Evolutionary conservation across 169 alveolate species (phyloP), one percentile per base, ranked within the genome.

Genomic region (Cryptosporidium baileyi): DNA sequence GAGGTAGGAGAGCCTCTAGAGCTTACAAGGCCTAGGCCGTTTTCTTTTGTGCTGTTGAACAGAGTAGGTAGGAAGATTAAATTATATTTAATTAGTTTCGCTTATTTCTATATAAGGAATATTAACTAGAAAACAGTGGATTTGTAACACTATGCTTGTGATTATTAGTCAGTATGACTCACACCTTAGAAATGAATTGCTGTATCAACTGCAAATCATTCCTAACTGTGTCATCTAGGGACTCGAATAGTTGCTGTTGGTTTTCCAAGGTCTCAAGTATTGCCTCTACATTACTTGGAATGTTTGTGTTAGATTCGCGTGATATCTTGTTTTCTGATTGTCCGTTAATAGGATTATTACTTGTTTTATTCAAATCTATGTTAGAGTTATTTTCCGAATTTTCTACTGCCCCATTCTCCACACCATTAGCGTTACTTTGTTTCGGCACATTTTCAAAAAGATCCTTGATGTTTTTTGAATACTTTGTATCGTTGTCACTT

Each of bases 1-100:
- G 97, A 91, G 97, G 97, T 67, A 92, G 97, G 85, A 92, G 97
- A 88, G 92, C 92, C 61, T 93, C 96, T 52, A 81, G 97, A 81
- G 97, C 95, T 22, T 94, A 91, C 93, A 94, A 94, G 95, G 96
- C 89, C 51, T 93, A 79, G 74, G 54, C 92, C 3, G 0, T 47
- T 47, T 2, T 9, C 19, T n/a, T 19, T 47, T 5, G 19, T 47
- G 59, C 0, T 47, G 30, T 47, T 47, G 59, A 26, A 5, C 8
- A 41, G 8, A 47, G 59, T 3, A n/a, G n/a, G n/a, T n/a, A n/a
- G n/a, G n/a, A n/a, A 63, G 80, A 63, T 51, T 65, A 65, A 45
- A 51, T 45, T 65, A 65, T 65, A 65, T 65, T 44, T 47, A 65
- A 44, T 65, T 65, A 65, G n/a, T n/a, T n/a, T n/a, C n/a, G n/a